Evolutionary conservation across 495 filamentous ascomycete genomes (phyloP).

Genomic region (Astrothelium subdiscretum): DNA sequence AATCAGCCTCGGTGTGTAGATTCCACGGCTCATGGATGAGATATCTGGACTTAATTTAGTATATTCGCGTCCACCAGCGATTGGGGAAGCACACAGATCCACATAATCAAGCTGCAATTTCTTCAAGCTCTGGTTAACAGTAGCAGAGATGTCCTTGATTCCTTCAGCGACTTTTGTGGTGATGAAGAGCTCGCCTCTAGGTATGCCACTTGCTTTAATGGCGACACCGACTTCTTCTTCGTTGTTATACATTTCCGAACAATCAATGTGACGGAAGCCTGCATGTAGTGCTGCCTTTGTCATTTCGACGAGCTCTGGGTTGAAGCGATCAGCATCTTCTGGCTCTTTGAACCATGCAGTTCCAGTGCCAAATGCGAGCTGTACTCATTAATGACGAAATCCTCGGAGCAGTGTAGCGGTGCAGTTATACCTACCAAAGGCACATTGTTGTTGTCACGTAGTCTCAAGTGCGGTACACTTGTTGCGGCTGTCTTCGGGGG

Average conservation of each 20-base stretch:
- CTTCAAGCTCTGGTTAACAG: constrained; percentile 61
- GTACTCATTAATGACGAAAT: background rate
- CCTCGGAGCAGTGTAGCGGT: background rate
- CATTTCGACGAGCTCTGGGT: constrained; percentile 41
- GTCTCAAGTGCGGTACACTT: background rate
- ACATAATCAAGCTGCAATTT: constrained; percentile 66
- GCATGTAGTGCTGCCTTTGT: constrained; percentile 48
- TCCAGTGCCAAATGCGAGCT: constrained; percentile 64
- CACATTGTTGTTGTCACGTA: background rate
- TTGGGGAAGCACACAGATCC: constrained; percentile 47
- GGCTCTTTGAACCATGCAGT: constrained; percentile 43
- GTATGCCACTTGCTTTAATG: constrained; percentile 39
- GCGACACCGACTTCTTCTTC: constrained; percentile 56
- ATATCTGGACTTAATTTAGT: constrained; percentile 55
- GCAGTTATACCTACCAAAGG: background rate
- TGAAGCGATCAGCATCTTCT: constrained; percentile 25
- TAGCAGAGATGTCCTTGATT: constrained; percentile 50
- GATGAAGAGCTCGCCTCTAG: constrained; percentile 48
- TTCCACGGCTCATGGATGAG: constrained; percentile 53
- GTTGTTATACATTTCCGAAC: constrained; percentile 59
- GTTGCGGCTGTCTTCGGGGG: background rate
- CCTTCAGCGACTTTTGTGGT: constrained; percentile 55
- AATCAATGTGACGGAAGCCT: constrained; percentile 65
- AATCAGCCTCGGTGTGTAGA: constrained; percentile 41
- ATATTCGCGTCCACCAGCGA: constrained; percentile 43